Conservation (phyloP, 2,329 filamentous ascomycete species). For the Knufia petricola region DNA sequence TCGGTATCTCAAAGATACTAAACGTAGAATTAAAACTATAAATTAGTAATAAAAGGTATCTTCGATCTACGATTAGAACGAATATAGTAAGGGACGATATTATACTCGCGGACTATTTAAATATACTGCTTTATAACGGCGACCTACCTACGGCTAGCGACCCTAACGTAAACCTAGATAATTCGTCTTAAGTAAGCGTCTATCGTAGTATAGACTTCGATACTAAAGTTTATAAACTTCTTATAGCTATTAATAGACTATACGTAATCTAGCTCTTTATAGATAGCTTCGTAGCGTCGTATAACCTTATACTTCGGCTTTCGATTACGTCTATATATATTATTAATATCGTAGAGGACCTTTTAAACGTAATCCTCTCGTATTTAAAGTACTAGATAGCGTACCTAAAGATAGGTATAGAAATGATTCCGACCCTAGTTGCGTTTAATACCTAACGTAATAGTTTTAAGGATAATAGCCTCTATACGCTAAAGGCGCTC, state of each 20-base stretch:
- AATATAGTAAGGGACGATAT: neutral
- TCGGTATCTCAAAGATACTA: too few species aligned
- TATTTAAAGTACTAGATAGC: too few species aligned
- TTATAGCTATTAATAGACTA: slow-evolving; percentile 21
- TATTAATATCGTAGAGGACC: neutral
- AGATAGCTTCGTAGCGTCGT: neutral
- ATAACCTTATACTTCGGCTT: neutral
- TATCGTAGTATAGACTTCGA: slow-evolving; percentile 22
- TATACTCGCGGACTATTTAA: slow-evolving; percentile 1
- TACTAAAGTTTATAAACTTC: slow-evolving; percentile 18
- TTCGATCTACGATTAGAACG: neutral
- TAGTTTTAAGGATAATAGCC: too few species aligned
- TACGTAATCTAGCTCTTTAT: slow-evolving; percentile 17
- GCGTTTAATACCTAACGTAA: too few species aligned
- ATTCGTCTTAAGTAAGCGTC: slow-evolving; percentile 22
- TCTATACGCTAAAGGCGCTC: too few species aligned
- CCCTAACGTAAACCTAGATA: slow-evolving; percentile 18
- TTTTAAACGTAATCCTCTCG: neutral
- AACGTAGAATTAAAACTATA: neutral
- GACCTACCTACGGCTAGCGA: slow-evolving; percentile 13
- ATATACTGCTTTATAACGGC: slow-evolving; percentile 20
- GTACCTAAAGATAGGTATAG: too few species aligned
- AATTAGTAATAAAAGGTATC: neutral
- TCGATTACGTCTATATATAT: neutral
- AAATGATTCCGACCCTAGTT: too few species aligned